These are phyloP conservation scores for Nephelium lappaceum DNA, from an alignment of 345 rosid genomes.

Conservation along the genomic window DNA sequence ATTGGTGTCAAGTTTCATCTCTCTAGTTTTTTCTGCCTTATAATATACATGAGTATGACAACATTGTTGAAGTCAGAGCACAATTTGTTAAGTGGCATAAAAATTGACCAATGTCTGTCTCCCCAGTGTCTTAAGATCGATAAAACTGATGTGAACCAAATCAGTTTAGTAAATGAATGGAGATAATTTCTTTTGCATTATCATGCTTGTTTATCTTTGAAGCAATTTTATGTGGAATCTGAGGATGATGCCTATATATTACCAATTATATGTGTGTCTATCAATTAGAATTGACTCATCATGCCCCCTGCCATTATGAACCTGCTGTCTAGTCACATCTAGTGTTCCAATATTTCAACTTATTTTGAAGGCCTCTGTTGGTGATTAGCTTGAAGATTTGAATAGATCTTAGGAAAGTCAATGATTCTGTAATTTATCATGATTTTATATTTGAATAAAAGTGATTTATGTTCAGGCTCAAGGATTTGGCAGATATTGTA, in stretches of 20 bases:
- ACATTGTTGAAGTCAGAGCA: conserved; percentile 2
- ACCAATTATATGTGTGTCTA: background rate
- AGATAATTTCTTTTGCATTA: background rate
- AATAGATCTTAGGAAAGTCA: background rate
- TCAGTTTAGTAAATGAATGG: background rate
- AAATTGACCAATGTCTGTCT: background rate
- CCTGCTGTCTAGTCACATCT: background rate
- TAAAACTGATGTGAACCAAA: background rate
- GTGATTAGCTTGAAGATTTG: background rate
- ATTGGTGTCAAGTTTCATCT: background rate
- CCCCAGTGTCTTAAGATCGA: background rate
- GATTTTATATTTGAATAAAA: background rate
- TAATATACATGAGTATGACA: background rate
- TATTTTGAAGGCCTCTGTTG: background rate
- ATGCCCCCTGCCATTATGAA: background rate
- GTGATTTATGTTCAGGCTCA: no score
- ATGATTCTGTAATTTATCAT: background rate
- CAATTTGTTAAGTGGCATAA: background rate
- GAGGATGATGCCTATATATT: background rate
- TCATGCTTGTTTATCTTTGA: background rate
- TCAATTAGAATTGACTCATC: background rate
- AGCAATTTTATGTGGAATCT: background rate
- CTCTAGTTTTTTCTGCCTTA: background rate
- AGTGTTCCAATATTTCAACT: background rate
- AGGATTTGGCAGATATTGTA: no score